phyloP scores from a whole-genome alignment of 1,139 yeast species.

The Scheffersomyces lignicola region DNA sequence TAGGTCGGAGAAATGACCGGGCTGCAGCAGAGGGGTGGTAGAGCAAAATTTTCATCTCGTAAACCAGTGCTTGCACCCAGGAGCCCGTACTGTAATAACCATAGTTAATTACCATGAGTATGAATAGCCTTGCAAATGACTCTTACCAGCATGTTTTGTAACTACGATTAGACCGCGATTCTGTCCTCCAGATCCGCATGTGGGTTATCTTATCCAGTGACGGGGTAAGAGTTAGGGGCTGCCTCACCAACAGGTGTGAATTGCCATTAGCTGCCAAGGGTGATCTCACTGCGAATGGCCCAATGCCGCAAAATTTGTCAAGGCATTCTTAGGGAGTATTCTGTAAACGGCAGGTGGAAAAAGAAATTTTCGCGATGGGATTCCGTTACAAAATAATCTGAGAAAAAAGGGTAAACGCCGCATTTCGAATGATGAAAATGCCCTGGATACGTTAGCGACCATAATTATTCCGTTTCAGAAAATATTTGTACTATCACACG shows the following conservation, averaged over 20 bases:
- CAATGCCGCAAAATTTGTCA: background rate
- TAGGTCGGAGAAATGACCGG: too few species aligned
- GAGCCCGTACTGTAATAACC: too few species aligned
- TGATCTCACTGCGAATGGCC: background rate
- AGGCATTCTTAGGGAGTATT: background rate
- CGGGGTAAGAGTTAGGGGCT: background rate
- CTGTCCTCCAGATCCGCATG: too few species aligned
- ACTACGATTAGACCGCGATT: too few species aligned
- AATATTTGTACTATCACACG: too few species aligned
- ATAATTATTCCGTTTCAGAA: too few species aligned
- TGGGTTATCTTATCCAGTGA: background rate
- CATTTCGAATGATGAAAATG: slow-evolving; percentile 1
- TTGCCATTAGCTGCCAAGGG: background rate
- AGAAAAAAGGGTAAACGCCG: slow-evolving; percentile 1
- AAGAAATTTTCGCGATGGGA: background rate
- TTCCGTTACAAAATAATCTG: background rate
- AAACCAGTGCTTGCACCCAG: too few species aligned
- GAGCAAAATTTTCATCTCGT: too few species aligned
- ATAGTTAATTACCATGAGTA: too few species aligned
- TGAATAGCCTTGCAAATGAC: too few species aligned
- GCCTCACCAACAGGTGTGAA: background rate
- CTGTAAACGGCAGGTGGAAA: background rate
- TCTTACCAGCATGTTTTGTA: slow-evolving; percentile 1
- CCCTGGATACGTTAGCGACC: too few species aligned
- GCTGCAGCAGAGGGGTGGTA: too few species aligned